Conservation (phyloP, 1,139 yeast genomes). For the Debaryomycetaceae sp. region DNA sequence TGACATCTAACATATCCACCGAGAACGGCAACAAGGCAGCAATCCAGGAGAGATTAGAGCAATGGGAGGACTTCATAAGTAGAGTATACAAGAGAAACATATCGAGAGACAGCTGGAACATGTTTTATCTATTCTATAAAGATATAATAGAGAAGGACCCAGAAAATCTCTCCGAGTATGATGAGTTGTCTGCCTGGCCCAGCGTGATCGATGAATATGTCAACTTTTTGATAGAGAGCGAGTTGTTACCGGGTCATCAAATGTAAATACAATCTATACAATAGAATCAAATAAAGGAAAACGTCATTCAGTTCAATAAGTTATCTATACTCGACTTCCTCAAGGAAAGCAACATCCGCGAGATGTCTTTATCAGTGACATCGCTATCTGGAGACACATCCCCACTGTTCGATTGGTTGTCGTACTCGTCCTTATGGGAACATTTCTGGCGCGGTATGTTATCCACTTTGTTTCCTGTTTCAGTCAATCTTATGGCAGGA, state of each 20-base stretch:
- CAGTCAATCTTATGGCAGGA: constrained; percentile 30
- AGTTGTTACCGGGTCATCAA: constrained; percentile 9
- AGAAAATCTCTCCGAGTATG: constrained; percentile 48
- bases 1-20: constrained; percentile 25
- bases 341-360: constrained; percentile 40
- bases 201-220: constrained; percentile 80
- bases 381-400: constrained; percentile 5
- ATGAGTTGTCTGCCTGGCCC: constrained; percentile 90
- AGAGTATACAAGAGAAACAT: constrained; percentile 42
- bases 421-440: neutral
- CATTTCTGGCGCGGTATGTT: neutral
- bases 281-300: constrained; percentile 2
- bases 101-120: constrained; percentile 78
- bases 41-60: constrained; percentile 27
- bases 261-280: neutral
- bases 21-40: constrained; percentile 4
- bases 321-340: constrained; percentile 44
- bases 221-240: constrained; percentile 48
- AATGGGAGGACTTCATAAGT: constrained; percentile 51
- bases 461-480: constrained; percentile 4
- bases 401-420: constrained; percentile 1
- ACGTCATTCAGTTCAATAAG: constrained; percentile 29
- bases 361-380: constrained; percentile 33
- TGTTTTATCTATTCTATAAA: constrained; percentile 66
- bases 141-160: constrained; percentile 52